phyloP scores from a whole-genome alignment of 2,329 filamentous ascomycete species.

The Neofusicoccum laricinum region DNA sequence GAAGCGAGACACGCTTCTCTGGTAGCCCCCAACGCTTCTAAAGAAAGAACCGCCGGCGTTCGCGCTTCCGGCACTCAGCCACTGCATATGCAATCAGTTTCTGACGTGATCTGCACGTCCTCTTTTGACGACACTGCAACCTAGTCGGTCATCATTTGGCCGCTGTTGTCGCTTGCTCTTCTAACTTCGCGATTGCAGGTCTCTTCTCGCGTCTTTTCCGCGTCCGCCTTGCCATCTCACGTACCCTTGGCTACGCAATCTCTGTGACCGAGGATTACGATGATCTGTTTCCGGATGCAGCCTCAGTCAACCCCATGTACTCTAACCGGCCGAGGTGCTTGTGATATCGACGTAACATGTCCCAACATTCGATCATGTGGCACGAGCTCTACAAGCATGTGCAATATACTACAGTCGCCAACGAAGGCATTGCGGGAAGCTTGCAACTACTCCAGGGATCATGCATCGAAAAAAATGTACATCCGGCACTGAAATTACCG shows the following conservation, averaged over 20 bases:
- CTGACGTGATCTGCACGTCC: not conserved
- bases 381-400: too few relatives aligned
- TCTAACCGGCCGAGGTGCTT: not conserved
- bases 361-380: not conserved
- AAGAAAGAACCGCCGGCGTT: not conserved
- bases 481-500: too few relatives aligned
- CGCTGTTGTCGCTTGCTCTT: not conserved
- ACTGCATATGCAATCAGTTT: not conserved
- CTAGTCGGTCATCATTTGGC: not conserved
- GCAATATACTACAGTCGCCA: not conserved
- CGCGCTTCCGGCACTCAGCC: not conserved
- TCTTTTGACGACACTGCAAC: too few relatives aligned
- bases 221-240: not conserved
- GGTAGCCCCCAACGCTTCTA: not conserved
- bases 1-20: not conserved
- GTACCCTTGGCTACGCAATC: not conserved
- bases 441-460: too few relatives aligned
- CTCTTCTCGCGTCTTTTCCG: not conserved
- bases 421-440: too few relatives aligned
- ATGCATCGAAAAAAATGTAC: too few relatives aligned
- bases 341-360: not conserved
- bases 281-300: not conserved
- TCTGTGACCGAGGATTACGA: not conserved
- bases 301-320: not conserved
- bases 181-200: not conserved